phyloP scores from a whole-genome alignment of 495 filamentous ascomycete genomes.

The Penicillium canariense region DNA sequence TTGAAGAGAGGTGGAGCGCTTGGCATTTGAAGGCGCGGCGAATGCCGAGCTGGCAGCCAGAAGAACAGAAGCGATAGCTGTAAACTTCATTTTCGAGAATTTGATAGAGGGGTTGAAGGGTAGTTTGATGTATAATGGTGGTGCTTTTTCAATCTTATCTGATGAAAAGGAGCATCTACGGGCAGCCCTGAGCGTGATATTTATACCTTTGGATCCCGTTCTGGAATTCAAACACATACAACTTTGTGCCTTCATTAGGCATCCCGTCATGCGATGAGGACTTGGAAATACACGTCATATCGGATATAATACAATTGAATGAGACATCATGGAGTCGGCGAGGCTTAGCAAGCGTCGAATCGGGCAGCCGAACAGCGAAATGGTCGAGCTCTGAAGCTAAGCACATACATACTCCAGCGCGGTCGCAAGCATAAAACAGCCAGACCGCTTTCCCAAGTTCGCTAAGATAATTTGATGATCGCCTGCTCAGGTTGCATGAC shows the following conservation, averaged over 20 bases:
- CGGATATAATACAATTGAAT: neutral
- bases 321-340: neutral
- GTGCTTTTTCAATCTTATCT: neutral
- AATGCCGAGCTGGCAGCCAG: slow-evolving; percentile 20
- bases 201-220: neutral
- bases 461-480: too few species aligned
- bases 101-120: neutral
- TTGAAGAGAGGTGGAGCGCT: slow-evolving; percentile 10
- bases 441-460: too few species aligned
- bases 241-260: neutral
- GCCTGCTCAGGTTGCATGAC: neutral
- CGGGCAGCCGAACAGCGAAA: too few species aligned
- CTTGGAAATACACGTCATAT: neutral
- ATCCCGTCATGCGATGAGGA: neutral
- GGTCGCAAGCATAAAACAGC: neutral
- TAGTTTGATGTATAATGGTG: neutral
- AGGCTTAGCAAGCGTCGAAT: neutral
- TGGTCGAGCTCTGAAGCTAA: neutral
- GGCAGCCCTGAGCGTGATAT: neutral
- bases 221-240: too few species aligned
- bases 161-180: neutral
- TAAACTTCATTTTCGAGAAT: slow-evolving; percentile 22
- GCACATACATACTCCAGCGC: neutral
- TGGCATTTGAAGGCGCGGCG: slow-evolving; percentile 13
- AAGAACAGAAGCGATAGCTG: slow-evolving; percentile 13